Base-by-base conservation (phyloP, 148 eudicot species). In the Cornus controversa region DNA sequence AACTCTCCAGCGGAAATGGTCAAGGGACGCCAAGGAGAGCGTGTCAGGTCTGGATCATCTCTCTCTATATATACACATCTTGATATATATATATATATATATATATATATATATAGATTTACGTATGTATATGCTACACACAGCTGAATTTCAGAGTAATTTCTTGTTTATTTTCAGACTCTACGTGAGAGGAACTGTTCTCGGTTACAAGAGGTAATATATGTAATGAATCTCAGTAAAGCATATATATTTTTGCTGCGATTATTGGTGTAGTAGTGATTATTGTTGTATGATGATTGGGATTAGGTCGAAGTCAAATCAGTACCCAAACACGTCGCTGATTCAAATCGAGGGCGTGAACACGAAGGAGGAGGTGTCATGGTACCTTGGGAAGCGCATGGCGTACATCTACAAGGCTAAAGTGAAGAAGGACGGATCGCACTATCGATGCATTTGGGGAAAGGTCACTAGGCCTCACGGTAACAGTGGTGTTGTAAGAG, bases 391-490 rank as follows among this genome's bases (percentile, higher is more conserved):
- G 31, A 93, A 93, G 86, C 84, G 82, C 26, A 64, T 93, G 84
- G 97, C 93, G 23, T 93, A 93, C 85, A 84, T 93, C 37, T 93
- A 93, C 91, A 93, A 91, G 82, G 97, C 97, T 5, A 87, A 88
- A 67, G 91, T 87, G 13, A 93, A 93, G 93, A 85, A 83, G 86
- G 78, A 85, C 11, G 86, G 89, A 6, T 86, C 94, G 0, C 90
- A 91, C 71, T 93, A 91, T 76, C 91, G 97, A 18, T 93, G 97
- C 86, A 93, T 93, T 84, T 93, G 97, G 97, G 97, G 97, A 4
- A 91, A 93, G 82, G 94, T 93, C 18, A 71, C 79, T 15, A 90
- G 97, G 81, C 93, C 97, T 75, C 97, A 93, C 28, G 97, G 97
- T 75, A 93, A 93, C 93, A 91, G 84, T 47, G 97, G 97, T 62